These are phyloP conservation scores for Eimeria tenella DNA, from an alignment of 169 alveolate genomes.

Conservation along the genomic window DNA sequence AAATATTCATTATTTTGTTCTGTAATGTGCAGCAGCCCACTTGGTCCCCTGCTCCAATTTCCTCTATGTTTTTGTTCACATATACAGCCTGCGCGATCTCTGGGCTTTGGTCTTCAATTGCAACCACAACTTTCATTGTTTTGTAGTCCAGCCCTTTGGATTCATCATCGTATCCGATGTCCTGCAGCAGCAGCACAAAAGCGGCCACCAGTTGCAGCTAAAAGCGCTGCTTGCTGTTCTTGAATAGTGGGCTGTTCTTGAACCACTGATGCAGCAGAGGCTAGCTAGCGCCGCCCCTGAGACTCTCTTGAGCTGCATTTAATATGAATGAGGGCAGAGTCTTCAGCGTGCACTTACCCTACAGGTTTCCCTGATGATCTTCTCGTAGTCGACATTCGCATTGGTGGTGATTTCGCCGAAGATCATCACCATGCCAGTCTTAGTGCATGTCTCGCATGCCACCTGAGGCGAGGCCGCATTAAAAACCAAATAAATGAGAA, in stretches of 20 bases:
- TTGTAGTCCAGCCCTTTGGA: slow-evolving; percentile 97
- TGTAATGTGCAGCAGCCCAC: not conserved
- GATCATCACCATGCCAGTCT: slow-evolving; percentile 96
- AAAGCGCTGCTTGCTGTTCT: too few relatives aligned
- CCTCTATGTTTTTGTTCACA: slow-evolving; percentile 92
- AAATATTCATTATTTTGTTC: slow-evolving; percentile 2
- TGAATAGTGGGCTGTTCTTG: too few relatives aligned
- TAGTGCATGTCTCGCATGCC: slow-evolving; percentile 89
- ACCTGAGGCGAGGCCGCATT: slow-evolving; percentile 91
- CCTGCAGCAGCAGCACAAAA: slow-evolving; percentile 76
- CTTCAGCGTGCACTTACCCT: slow-evolving; percentile 57
- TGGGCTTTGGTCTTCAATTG: slow-evolving; percentile 95
- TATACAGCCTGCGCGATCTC: slow-evolving; percentile 99
- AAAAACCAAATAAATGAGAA: not conserved
- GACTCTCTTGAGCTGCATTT: too few relatives aligned
- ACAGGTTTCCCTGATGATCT: slow-evolving; percentile 96
- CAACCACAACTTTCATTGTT: slow-evolving; percentile 95
- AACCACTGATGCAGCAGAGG: too few relatives aligned
- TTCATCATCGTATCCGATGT: slow-evolving; percentile 94
- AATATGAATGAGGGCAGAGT: too few relatives aligned
- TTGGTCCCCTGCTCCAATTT: slow-evolving; percentile 93
- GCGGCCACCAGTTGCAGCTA: not conserved
- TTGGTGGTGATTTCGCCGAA: slow-evolving; percentile 98
- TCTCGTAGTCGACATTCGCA: slow-evolving; percentile 94
- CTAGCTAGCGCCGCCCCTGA: too few relatives aligned